A percentile compares a stretch with the other conserved stretches of the same genome.
phyloP scores from a whole-genome alignment of 1,284 basidiomycete species.

The Pyrrhoderma lamaoense region DNA sequence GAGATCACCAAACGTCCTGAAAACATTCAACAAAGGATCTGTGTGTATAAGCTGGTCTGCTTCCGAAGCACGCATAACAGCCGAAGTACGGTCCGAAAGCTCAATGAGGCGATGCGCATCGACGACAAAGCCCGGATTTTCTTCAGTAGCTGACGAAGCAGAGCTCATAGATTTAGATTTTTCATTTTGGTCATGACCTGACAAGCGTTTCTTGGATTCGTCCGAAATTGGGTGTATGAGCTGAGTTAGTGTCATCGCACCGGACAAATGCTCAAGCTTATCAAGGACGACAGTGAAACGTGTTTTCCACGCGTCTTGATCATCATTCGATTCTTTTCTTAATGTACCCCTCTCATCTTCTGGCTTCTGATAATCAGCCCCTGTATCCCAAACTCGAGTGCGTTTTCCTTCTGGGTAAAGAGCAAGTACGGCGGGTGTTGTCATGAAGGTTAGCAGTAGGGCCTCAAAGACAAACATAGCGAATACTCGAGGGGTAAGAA shows the following conservation, averaged over 20 bases:
- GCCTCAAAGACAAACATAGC: slow-evolving; percentile 93
- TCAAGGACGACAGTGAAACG: slow-evolving; percentile 85
- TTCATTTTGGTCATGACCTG: neutral
- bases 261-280: slow-evolving; percentile 80
- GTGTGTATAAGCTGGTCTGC: slow-evolving; percentile 45
- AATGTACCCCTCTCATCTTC: slow-evolving; percentile 17
- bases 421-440: slow-evolving; percentile 75
- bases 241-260: slow-evolving; percentile 64
- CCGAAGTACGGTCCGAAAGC: slow-evolving; percentile 62
- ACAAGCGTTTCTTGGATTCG: neutral
- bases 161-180: neutral
- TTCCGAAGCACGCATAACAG: slow-evolving; percentile 54
- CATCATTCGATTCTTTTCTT: slow-evolving; percentile 9
- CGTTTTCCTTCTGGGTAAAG: slow-evolving; percentile 64
- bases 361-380: slow-evolving; percentile 30
- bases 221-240: slow-evolving; percentile 40
- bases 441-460: slow-evolving; percentile 80
- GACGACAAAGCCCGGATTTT: slow-evolving; percentile 21
- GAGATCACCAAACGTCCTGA: slow-evolving; percentile 53
- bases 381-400: slow-evolving; percentile 34
- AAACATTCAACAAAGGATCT: slow-evolving; percentile 57
- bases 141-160: neutral
- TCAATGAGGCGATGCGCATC: slow-evolving; percentile 57
- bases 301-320: slow-evolving; percentile 34
- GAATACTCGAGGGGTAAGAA: slow-evolving; percentile 67